A percentile compares a stretch with the other conserved stretches of the same genome.
These are phyloP conservation scores for Piper betle DNA, from an alignment of 164 flowering plant species.

Conservation along the genomic window DNA sequence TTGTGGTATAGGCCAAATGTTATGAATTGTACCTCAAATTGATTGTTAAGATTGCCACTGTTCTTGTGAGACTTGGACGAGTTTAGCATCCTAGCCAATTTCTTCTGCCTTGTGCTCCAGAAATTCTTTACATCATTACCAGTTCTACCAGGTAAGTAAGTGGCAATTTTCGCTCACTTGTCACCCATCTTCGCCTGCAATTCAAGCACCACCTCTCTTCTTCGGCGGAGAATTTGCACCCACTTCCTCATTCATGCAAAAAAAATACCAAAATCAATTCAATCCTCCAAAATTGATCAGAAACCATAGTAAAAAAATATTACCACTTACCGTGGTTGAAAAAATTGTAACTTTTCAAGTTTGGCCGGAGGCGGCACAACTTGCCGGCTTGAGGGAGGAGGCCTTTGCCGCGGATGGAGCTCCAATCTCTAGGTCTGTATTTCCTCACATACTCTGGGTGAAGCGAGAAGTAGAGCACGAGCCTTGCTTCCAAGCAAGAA, in stretches of 20 bases:
- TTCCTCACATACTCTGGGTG: constrained; percentile 58
- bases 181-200: constrained; percentile 78
- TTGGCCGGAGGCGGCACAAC: constrained; percentile 94
- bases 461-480: no score
- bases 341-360: constrained; percentile 59
- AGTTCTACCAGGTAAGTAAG: constrained; percentile 71
- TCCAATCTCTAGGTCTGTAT: constrained; percentile 90
- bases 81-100: constrained; percentile 63
- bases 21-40: neutral
- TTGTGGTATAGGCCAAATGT: no score
- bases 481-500: no score
- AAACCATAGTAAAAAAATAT: no score
- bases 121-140: constrained; percentile 97
- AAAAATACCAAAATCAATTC: no score
- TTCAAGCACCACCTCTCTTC: constrained; percentile 89
- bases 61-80: neutral
- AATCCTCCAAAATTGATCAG: no score
- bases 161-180: constrained; percentile 89
- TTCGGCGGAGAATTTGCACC: constrained; percentile 74
- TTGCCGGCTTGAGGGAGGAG: constrained; percentile 78
- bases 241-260: constrained; percentile 19
- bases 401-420: constrained; percentile 99
- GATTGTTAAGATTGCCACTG: neutral
- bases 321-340: no score
- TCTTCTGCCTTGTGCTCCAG: constrained; percentile 94